A percentile compares a stretch with the other conserved stretches of the same genome.
Conservation (phyloP, 2,329 filamentous ascomycete genomes). For the Aspergillaceae sp. region DNA sequence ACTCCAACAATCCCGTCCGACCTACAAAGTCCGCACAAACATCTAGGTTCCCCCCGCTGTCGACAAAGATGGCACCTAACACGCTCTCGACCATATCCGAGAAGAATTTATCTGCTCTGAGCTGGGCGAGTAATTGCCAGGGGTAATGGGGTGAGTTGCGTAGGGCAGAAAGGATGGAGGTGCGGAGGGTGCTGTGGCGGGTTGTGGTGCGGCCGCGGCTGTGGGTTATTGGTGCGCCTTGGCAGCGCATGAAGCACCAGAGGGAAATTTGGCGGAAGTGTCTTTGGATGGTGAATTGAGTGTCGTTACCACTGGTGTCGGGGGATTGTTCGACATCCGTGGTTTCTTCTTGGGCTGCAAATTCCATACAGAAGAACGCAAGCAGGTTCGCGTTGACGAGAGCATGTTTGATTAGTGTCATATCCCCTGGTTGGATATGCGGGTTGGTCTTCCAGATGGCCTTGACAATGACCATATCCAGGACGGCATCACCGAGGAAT, state of each 20-base stretch:
- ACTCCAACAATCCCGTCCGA: conserved; percentile 55
- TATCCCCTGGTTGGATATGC: conserved; percentile 47
- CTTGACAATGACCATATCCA: conserved; percentile 66
- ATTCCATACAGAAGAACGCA: conserved; percentile 62
- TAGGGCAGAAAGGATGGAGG: conserved; percentile 45
- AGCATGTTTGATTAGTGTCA: conserved; percentile 69
- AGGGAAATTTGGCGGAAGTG: conserved; percentile 39
- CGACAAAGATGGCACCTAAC: conserved; percentile 75
- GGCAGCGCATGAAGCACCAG: conserved; percentile 59
- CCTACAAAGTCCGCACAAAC: conserved; percentile 54
- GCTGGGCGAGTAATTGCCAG: conserved; percentile 61
- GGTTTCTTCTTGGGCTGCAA: conserved; percentile 11
- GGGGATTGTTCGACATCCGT: conserved; percentile 4
- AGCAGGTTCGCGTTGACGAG: conserved; percentile 75
- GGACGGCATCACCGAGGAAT: conserved; percentile 76
- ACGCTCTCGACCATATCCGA: conserved; percentile 76
- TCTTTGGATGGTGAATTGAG: conserved; percentile 18
- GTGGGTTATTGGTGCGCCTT: conserved; percentile 6
- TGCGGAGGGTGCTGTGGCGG: conserved; percentile 44
- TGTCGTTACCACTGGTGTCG: neutral
- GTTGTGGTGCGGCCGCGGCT: conserved; percentile 14
- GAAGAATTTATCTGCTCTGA: conserved; percentile 66
- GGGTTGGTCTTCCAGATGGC: conserved; percentile 25
- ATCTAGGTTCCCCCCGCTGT: conserved; percentile 55
- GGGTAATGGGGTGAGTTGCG: conserved; percentile 53